These are phyloP conservation scores for Lipomyces yamadae DNA, from an alignment of 805 yeast genomes.

Conservation along the genomic window DNA sequence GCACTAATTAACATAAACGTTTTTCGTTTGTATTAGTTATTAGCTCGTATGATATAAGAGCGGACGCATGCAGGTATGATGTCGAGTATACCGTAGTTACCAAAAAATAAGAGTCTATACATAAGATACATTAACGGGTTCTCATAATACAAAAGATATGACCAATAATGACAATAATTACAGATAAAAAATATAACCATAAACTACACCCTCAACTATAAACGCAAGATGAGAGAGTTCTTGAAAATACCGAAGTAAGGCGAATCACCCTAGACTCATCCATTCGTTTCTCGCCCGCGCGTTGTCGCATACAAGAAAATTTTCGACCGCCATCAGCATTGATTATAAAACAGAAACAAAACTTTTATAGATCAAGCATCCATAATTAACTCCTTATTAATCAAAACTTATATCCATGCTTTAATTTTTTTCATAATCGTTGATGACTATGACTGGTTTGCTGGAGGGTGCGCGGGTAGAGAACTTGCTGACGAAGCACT, in stretches of 20 bases:
- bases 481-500: not conserved
- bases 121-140: not conserved
- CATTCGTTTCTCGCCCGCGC: not conserved
- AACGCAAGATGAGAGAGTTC: not conserved
- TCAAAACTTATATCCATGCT: not conserved
- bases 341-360: not conserved
- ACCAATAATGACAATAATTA: not conserved
- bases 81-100: too few relatives aligned
- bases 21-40: too few relatives aligned
- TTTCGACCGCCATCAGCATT: not conserved
- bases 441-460: not conserved
- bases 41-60: too few relatives aligned
- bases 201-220: not conserved
- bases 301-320: not conserved
- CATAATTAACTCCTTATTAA: constrained; percentile 1
- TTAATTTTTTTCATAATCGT: not conserved
- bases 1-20: too few relatives aligned
- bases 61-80: too few relatives aligned
- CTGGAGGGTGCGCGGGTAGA: not conserved
- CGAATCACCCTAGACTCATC: not conserved
- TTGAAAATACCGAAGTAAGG: not conserved
- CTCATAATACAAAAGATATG: not conserved
- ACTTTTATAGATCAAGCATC: not conserved
- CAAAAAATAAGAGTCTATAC: not conserved
- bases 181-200: not conserved